A percentile compares a stretch with the other conserved stretches of the same genome.
These are phyloP conservation scores for Taphrina confusa DNA, from an alignment of 1,139 yeast genomes.

Conservation along the genomic window DNA sequence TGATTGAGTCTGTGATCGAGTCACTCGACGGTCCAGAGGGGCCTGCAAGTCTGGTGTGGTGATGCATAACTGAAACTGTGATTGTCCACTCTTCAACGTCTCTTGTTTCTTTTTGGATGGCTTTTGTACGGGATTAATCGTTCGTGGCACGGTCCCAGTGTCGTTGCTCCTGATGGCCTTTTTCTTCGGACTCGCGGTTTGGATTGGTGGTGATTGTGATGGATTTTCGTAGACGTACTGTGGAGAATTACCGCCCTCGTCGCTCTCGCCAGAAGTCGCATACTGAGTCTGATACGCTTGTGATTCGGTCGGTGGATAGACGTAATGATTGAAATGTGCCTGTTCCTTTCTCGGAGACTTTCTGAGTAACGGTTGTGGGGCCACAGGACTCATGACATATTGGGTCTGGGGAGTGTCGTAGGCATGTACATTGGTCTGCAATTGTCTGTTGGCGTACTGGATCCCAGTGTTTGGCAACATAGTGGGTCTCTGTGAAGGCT, in stretches of 20 bases:
- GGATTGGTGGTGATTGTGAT: neutral
- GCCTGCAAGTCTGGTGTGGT: slow-evolving; percentile 1
- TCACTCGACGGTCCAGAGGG: slow-evolving; percentile 17
- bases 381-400: neutral
- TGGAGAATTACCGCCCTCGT: neutral
- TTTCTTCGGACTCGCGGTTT: neutral
- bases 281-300: neutral
- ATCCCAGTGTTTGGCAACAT: slow-evolving; percentile 9
- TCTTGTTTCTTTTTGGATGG: neutral
- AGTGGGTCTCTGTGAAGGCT: neutral
- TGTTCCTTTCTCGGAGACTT: slow-evolving; percentile 12
- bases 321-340: slow-evolving; percentile 30
- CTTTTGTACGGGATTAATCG: neutral
- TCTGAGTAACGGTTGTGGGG: slow-evolving; percentile 3
- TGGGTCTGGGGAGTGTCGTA: slow-evolving; percentile 7
- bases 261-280: neutral
- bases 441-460: slow-evolving; percentile 14
- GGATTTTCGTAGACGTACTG: slow-evolving; percentile 2
- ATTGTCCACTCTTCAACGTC: slow-evolving; percentile 5
- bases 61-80: slow-evolving; percentile 3
- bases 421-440: slow-evolving; percentile 10
- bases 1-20: slow-evolving; percentile 27
- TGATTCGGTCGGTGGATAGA: slow-evolving; percentile 7
- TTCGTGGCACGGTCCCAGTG: neutral
- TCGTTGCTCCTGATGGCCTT: neutral